Evolutionary conservation across 331 rosid species (phyloP).

Genomic region (Malus hybrid): DNA sequence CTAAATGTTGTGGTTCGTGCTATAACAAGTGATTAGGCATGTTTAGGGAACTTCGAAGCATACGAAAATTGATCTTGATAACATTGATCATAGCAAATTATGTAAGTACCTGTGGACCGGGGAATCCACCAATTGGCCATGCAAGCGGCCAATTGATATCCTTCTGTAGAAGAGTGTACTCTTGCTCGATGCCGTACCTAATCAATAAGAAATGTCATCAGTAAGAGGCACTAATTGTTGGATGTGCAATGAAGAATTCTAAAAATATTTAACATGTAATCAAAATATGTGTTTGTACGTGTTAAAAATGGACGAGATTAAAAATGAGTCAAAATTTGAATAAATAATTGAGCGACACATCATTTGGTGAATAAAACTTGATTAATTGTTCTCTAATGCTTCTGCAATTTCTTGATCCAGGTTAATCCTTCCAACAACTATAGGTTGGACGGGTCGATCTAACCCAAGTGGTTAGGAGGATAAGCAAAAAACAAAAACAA

Average conservation of each 20-base stretch:
- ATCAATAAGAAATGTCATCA: background rate
- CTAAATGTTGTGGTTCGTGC: background rate
- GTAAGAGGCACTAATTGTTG: background rate
- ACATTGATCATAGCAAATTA: background rate
- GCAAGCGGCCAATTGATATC: constrained; percentile 35
- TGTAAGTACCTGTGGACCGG: constrained; percentile 37
- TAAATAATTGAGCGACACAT: background rate
- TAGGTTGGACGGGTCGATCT: background rate
- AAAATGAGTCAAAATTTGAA: no score
- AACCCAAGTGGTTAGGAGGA: background rate
- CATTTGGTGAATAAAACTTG: background rate
- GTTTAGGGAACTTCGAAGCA: background rate
- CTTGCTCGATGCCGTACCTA: constrained; percentile 56
- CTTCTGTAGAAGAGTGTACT: constrained; percentile 48
- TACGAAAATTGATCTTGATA: no score
- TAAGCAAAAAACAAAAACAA: background rate
- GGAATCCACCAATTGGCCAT: constrained; percentile 49
- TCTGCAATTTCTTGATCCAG: background rate
- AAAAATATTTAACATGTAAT: background rate
- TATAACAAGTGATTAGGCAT: background rate
- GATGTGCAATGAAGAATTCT: background rate
- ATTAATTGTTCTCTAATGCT: background rate
- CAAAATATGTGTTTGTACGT: background rate
- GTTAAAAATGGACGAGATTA: background rate
- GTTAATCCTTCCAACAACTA: background rate